phyloP scores from a whole-genome alignment of 495 filamentous ascomycete genomes.

The Talaromyces adpressus region DNA sequence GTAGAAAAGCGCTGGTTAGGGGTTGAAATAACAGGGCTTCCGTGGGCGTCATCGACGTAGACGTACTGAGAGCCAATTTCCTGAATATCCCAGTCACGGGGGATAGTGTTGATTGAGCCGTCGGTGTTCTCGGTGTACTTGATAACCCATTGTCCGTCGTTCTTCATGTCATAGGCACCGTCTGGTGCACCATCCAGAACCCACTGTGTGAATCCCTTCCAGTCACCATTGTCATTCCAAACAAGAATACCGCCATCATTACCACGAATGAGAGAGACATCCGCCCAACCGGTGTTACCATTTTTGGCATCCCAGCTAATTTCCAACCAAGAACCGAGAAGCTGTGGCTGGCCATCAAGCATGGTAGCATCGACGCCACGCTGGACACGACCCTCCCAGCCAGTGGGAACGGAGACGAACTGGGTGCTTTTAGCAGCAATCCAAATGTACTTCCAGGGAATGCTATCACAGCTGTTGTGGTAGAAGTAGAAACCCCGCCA shows the following conservation, averaged over 20 bases:
- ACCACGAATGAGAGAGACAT: conserved; percentile 3
- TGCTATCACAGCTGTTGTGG: conserved; percentile 5
- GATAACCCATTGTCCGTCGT: conserved; percentile 3
- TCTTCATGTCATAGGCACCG: conserved; percentile 3
- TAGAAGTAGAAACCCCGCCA: conserved; percentile 5
- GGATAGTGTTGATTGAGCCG: conserved; percentile 1
- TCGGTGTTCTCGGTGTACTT: not conserved
- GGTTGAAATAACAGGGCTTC: conserved; percentile 4
- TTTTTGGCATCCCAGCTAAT: conserved; percentile 1
- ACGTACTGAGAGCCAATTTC: not conserved
- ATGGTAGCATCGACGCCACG: not conserved
- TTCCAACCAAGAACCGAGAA: conserved; percentile 5
- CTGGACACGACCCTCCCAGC: conserved; percentile 5
- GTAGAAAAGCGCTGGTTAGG: conserved; percentile 2
- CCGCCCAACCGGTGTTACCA: conserved; percentile 1
- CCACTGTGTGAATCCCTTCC: conserved; percentile 4
- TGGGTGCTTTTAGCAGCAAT: conserved; percentile 2
- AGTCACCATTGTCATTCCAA: not conserved
- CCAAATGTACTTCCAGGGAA: conserved; percentile 8
- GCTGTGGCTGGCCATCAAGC: conserved; percentile 1
- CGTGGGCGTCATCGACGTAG: conserved; percentile 2
- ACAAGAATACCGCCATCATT: conserved; percentile 5
- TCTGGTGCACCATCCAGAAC: conserved; percentile 3
- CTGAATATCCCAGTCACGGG: conserved; percentile 4
- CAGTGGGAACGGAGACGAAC: not conserved